Evolutionary conservation across 441 rosid genomes (phyloP), one percentile per base, ranked within the genome.

Genomic region (Brassica balearica): DNA sequence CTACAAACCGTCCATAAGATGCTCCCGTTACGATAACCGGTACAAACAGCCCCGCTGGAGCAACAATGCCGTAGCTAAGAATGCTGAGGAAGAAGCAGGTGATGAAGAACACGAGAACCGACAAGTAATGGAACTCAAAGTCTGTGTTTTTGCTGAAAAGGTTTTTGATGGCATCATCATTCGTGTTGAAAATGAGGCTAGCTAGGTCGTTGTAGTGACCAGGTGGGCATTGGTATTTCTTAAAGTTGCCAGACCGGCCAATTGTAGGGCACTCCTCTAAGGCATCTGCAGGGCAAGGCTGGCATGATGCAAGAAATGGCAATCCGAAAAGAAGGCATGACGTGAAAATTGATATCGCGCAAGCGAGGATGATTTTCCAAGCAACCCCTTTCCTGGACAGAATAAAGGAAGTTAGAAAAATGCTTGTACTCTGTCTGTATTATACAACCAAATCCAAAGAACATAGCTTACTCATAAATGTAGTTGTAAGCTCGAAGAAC

Each of bases 181-280:
- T 92, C 34, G 96, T 94, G 88, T 94, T 94, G 80, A 92, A 94
- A 65, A 92, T 87, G 69, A 94, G 96, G 90, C 97, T 94, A 17
- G 98, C 98, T 9, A 94, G 88, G 83, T 92, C 97, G 78, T 94
- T 92, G 84, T 92, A 91, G 66, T 92, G 80, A 73, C 88, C 93
- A 34, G 89, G 51, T 36, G 95, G 83, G 38, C 98, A 94, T 38
- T 94, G 97, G 74, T 88, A 94, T 66, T 88, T 91, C 89, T 92
- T 91, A 78, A 86, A 94, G 85, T 89, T 92, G 15, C 98, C 97
- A 58, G 93, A 90, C 65, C 89, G 89, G 56, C 97, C 95, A 23
- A 94, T 80, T 14, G 98, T 92, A 53, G 98, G 96, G 82, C 98
- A 94, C 63, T 80, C 86, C 83, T 89, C 96, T 5, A 77, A 23